These are phyloP conservation scores for Hemileccinum rubropunctum DNA, from an alignment of 768 basidiomycete genomes.

Conservation along the genomic window DNA sequence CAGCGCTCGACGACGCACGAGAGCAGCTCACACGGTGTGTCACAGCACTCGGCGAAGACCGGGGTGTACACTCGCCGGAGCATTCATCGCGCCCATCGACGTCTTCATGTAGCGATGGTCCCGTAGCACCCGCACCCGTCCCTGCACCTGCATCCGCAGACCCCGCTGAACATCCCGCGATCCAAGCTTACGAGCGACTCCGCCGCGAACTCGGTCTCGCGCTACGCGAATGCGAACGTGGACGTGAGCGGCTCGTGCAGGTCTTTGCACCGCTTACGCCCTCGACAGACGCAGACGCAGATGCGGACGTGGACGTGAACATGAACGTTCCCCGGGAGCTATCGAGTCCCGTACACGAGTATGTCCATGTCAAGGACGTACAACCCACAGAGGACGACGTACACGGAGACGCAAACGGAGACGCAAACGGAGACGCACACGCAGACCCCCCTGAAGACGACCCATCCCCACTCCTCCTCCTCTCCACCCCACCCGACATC, in stretches of 20 bases:
- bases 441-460: slow-evolving; percentile 36
- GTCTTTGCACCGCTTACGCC: slow-evolving; percentile 47
- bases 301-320: slow-evolving; percentile 36
- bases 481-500: slow-evolving; percentile 55
- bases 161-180: slow-evolving; percentile 41
- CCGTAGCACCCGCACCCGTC: background rate
- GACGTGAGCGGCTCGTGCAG: slow-evolving; percentile 60
- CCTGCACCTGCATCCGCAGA: too few relatives aligned
- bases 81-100: slow-evolving; percentile 23
- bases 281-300: slow-evolving; percentile 44
- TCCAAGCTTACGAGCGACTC: slow-evolving; percentile 73
- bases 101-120: slow-evolving; percentile 13
- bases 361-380: too few relatives aligned
- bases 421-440: too few relatives aligned
- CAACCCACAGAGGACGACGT: too few relatives aligned
- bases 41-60: slow-evolving; percentile 34
- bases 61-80: background rate
- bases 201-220: slow-evolving; percentile 76
- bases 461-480: slow-evolving; percentile 47
- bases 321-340: too few relatives aligned
- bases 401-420: too few relatives aligned
- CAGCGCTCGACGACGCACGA: slow-evolving; percentile 68
- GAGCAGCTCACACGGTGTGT: slow-evolving; percentile 67
- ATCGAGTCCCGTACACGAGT: too few relatives aligned
- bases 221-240: slow-evolving; percentile 79